phyloP scores from a whole-genome alignment of 2,329 filamentous ascomycete species.

The Aspergillus ochraceus region DNA sequence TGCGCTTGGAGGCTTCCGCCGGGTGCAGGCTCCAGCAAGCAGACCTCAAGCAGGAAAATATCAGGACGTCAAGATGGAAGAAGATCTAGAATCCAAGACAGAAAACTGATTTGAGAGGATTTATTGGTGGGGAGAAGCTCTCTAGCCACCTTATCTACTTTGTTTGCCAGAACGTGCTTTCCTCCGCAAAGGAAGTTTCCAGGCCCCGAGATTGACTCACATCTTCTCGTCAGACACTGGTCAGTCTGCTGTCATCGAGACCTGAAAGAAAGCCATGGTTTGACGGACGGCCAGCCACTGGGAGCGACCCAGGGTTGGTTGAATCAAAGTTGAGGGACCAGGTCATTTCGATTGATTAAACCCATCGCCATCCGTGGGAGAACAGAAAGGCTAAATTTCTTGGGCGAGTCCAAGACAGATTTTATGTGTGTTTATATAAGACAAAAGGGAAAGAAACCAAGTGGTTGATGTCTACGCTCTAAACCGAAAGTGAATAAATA shows the following conservation, averaged over 20 bases:
- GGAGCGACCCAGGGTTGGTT: not conserved
- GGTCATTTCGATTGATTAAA: not conserved
- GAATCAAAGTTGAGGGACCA: not conserved
- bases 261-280: not conserved
- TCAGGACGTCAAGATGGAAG: not conserved
- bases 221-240: not conserved
- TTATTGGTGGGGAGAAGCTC: not conserved
- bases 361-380: not conserved
- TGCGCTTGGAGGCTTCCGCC: constrained; percentile 1
- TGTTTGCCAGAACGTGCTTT: not conserved
- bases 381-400: not conserved
- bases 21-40: constrained; percentile 1
- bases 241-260: not conserved
- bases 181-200: not conserved
- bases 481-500: not conserved
- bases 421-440: not conserved
- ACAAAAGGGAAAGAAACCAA: not conserved
- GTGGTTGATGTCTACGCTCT: not conserved
- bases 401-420: not conserved
- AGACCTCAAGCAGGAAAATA: not conserved
- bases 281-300: not conserved
- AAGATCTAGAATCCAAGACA: not conserved
- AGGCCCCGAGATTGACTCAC: not conserved
- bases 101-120: not conserved
- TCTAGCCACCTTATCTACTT: not conserved